These are phyloP conservation scores for Geopyxis carbonaria DNA, from an alignment of 495 filamentous ascomycete species.

Conservation along the genomic window DNA sequence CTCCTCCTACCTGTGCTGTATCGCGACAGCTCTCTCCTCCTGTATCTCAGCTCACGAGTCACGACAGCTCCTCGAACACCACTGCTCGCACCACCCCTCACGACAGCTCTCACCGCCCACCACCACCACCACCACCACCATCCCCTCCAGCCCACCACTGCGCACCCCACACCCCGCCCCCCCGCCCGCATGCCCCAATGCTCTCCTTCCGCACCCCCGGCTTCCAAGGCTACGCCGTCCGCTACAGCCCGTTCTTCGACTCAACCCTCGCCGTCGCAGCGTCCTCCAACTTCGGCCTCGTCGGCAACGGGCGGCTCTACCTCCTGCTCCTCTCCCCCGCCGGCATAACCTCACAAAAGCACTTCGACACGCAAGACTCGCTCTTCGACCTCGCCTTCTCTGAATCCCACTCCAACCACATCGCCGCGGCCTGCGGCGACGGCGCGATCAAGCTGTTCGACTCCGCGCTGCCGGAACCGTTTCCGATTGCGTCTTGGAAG, in stretches of 20 bases:
- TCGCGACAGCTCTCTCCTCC: too few relatives aligned
- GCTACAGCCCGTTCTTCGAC: conserved; percentile 97
- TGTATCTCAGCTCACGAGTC: too few relatives aligned
- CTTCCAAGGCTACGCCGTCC: conserved; percentile 85
- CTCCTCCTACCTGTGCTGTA: too few relatives aligned
- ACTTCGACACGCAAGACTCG: conserved; percentile 90
- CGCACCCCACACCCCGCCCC: neutral
- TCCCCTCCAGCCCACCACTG: too few relatives aligned
- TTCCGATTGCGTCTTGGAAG: conserved; percentile 71
- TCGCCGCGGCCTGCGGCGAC: conserved; percentile 73
- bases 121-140: too few relatives aligned
- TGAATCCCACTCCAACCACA: conserved; percentile 84
- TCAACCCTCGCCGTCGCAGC: conserved; percentile 74
- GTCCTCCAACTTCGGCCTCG: conserved; percentile 84
- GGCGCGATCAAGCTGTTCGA: conserved; percentile 92
- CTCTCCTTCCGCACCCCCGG: conserved; percentile 83
- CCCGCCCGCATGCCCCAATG: conserved; percentile 35
- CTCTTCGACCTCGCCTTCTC: conserved; percentile 90
- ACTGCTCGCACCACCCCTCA: too few relatives aligned
- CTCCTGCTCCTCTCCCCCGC: conserved; percentile 61
- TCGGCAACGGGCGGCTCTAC: conserved; percentile 82
- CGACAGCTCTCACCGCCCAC: too few relatives aligned
- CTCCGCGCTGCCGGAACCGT: conserved; percentile 46
- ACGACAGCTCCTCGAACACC: too few relatives aligned
- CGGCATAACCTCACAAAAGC: conserved; percentile 65